Conservation (phyloP, 768 basidiomycete species). For the Butyriboletus loyo region DNA sequence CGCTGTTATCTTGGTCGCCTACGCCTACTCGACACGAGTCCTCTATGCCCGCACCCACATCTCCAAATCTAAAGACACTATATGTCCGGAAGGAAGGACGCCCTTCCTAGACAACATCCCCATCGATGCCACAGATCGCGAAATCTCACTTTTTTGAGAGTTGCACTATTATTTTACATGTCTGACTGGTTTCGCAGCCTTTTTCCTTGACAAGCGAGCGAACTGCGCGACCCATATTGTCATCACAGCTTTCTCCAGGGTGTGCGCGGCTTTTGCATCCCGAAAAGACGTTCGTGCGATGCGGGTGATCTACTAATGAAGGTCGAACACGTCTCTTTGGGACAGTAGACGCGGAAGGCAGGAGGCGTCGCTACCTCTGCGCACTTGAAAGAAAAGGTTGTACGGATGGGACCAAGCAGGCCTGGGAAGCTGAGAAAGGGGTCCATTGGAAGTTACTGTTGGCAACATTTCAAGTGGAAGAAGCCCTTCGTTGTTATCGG, state of each 20-base stretch:
- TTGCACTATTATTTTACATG: slow-evolving; percentile 54
- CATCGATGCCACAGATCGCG: slow-evolving; percentile 81
- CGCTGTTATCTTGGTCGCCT: slow-evolving; percentile 38
- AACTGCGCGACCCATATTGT: slow-evolving; percentile 40
- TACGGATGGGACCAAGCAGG: slow-evolving; percentile 29
- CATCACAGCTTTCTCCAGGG: slow-evolving; percentile 36
- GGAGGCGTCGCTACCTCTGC: slow-evolving; percentile 45
- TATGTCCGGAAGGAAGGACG: slow-evolving; percentile 59
- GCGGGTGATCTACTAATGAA: slow-evolving; percentile 48
- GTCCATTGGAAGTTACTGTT: slow-evolving; percentile 33
- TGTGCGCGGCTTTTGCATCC: slow-evolving; percentile 49
- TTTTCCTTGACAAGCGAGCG: slow-evolving; percentile 43
- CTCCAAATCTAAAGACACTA: slow-evolving; percentile 38
- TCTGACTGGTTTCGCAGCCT: slow-evolving; percentile 62
- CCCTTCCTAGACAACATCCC: slow-evolving; percentile 89
- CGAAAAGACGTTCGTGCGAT: slow-evolving; percentile 37
- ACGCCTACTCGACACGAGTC: slow-evolving; percentile 53
- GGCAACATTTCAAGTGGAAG: slow-evolving; percentile 55
- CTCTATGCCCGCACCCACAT: slow-evolving; percentile 74
- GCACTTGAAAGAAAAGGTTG: slow-evolving; percentile 40
- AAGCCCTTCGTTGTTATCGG: slow-evolving; percentile 46
- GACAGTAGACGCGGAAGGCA: slow-evolving; percentile 48
- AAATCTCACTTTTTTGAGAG: slow-evolving; percentile 65
- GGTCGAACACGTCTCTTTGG: slow-evolving; percentile 43
- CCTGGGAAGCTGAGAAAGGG: slow-evolving; percentile 29